phyloP scores from a whole-genome alignment of 2,329 filamentous ascomycete species.

The Metarhizium humberi region DNA sequence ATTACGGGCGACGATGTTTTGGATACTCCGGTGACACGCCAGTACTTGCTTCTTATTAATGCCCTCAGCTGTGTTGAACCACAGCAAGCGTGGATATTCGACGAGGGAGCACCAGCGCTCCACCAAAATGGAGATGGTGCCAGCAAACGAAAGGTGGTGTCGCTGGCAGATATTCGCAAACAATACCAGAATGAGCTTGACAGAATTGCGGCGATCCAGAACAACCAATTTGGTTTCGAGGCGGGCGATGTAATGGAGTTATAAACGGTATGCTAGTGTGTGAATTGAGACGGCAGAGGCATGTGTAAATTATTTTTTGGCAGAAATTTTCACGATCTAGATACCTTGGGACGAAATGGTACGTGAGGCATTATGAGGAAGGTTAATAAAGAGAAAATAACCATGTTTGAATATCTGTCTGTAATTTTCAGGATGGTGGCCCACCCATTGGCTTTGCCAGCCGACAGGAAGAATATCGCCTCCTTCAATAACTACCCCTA shows the following conservation, averaged over 20 bases:
- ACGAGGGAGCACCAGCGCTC: slow-evolving; percentile 19
- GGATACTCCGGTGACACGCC: slow-evolving; percentile 58
- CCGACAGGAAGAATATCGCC: background rate
- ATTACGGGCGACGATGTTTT: slow-evolving; percentile 45
- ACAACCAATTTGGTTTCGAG: slow-evolving; percentile 76
- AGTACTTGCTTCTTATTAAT: slow-evolving; percentile 89
- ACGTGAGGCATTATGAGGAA: slow-evolving; percentile 6
- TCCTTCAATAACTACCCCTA: slow-evolving; percentile 13
- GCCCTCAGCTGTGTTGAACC: slow-evolving; percentile 76
- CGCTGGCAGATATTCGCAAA: slow-evolving; percentile 74
- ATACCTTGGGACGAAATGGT: slow-evolving; percentile 17
- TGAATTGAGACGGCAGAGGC: background rate
- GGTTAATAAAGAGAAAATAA: slow-evolving; percentile 16
- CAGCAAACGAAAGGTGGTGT: slow-evolving; percentile 67
- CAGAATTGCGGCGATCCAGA: slow-evolving; percentile 76
- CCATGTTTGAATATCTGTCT: slow-evolving; percentile 12
- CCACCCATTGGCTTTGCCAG: slow-evolving; percentile 4
- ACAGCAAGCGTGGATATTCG: slow-evolving; percentile 70
- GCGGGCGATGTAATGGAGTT: slow-evolving; percentile 46
- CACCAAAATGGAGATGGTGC: slow-evolving; percentile 13
- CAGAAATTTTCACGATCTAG: slow-evolving; percentile 12
- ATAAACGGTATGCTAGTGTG: slow-evolving; percentile 5
- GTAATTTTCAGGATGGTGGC: slow-evolving; percentile 1
- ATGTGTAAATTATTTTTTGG: background rate
- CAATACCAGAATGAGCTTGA: slow-evolving; percentile 89